These are phyloP conservation scores for Corylus avellana DNA, from an alignment of 306 rosid genomes.

Conservation along the genomic window DNA sequence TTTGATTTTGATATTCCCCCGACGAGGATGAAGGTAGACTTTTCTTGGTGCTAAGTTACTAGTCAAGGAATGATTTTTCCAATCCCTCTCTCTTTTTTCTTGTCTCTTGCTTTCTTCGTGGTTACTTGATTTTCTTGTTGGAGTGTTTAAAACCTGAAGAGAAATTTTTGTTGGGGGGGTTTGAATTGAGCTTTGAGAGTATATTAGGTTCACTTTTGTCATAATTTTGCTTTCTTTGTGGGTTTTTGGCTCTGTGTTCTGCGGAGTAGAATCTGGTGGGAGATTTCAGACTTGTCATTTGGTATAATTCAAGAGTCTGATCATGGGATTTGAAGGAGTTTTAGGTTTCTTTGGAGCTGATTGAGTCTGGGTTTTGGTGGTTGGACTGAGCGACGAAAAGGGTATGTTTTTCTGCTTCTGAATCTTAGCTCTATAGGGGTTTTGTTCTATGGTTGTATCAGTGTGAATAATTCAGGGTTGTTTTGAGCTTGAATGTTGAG, in stretches of 20 bases:
- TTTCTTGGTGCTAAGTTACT: slow-evolving; percentile 14
- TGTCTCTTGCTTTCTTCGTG: neutral
- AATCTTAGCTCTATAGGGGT: slow-evolving; percentile 29
- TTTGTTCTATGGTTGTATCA: slow-evolving; percentile 25
- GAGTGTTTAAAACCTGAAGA: neutral
- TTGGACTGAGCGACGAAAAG: slow-evolving; percentile 19
- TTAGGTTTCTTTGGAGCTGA: neutral
- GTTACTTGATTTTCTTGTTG: neutral
- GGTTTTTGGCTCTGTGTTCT: slow-evolving; percentile 1
- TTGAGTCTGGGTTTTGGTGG: slow-evolving; percentile 7
- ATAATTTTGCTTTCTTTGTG: neutral
- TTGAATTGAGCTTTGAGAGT: neutral
- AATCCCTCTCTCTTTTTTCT: neutral
- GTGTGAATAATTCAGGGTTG: slow-evolving; percentile 6
- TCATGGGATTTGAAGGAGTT: no score
- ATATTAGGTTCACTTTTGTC: neutral
- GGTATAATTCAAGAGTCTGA: neutral
- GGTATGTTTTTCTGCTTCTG: slow-evolving; percentile 49
- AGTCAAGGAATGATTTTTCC: slow-evolving; percentile 37
- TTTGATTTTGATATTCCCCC: no score
- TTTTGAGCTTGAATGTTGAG: no score
- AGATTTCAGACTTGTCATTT: slow-evolving; percentile 19
- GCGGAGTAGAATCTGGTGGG: slow-evolving; percentile 5
- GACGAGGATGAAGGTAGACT: slow-evolving; percentile 7
- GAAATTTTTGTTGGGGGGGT: no score